These are phyloP conservation scores for Piloderma croceum DNA, from an alignment of 768 basidiomycete genomes.

Conservation along the genomic window DNA sequence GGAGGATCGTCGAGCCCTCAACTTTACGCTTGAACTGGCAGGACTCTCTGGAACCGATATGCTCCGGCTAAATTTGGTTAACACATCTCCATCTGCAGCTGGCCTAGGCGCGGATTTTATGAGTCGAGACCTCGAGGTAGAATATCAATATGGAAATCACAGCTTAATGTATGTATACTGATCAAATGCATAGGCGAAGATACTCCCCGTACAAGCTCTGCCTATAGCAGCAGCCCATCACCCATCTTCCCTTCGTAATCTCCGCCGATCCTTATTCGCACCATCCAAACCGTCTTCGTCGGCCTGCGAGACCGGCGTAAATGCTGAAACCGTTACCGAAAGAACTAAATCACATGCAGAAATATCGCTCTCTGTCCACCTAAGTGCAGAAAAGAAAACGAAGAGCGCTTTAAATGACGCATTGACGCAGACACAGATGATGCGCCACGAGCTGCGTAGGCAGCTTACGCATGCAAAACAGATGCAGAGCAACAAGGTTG, in stretches of 20 bases:
- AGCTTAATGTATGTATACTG: too few species aligned
- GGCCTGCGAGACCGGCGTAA: neutral
- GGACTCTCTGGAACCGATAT: too few species aligned
- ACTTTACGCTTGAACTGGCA: conserved; percentile 22
- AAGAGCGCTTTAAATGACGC: conserved; percentile 21
- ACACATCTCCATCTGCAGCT: too few species aligned
- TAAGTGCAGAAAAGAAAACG: conserved; percentile 21
- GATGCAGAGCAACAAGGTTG: too few species aligned
- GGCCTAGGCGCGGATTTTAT: too few species aligned
- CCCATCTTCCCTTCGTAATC: conserved; percentile 30
- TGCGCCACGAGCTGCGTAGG: conserved; percentile 6
- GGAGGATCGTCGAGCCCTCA: conserved; percentile 21
- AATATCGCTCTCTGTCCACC: conserved; percentile 15
- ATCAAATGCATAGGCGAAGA: conserved; percentile 1
- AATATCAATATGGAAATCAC: too few species aligned
- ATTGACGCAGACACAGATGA: conserved; percentile 11
- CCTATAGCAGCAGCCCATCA: conserved; percentile 46
- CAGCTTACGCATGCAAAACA: conserved; percentile 8
- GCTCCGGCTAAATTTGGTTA: too few species aligned
- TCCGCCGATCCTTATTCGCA: conserved; percentile 27
- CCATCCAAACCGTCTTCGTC: conserved; percentile 5
- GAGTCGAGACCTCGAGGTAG: too few species aligned
- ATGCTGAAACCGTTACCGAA: neutral
- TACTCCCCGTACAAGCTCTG: conserved; percentile 10
- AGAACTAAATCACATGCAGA: conserved; percentile 2